Conservation (phyloP, 1,139 yeast species). For the Saccharomyces pastorianus region DNA sequence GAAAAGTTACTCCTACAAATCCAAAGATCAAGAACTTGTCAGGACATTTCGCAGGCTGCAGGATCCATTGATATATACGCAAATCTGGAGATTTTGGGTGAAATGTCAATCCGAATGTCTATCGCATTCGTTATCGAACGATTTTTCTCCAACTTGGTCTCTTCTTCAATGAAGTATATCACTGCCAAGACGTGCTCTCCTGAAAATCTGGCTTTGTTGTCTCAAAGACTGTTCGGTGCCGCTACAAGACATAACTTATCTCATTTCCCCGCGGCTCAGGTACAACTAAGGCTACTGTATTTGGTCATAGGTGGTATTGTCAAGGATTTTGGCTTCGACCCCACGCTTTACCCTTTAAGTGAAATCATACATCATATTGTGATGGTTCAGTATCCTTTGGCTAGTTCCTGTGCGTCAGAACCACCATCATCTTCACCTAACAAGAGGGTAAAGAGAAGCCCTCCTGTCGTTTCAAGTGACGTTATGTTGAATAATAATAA, state of each 20-base stretch:
- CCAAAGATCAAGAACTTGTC: slow-evolving; percentile 60
- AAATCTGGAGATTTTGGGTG: slow-evolving; percentile 51
- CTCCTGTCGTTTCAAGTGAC: background rate
- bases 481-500: background rate
- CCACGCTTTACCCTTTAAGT: slow-evolving; percentile 50
- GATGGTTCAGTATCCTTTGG: slow-evolving; percentile 56
- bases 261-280: slow-evolving; percentile 18
- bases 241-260: slow-evolving; percentile 15
- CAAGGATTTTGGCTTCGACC: slow-evolving; percentile 71
- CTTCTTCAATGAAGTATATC: slow-evolving; percentile 49
- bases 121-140: slow-evolving; percentile 55
- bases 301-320: slow-evolving; percentile 61
- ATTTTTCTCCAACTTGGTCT: slow-evolving; percentile 39
- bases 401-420: slow-evolving; percentile 2
- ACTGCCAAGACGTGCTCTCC: slow-evolving; percentile 40
- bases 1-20: slow-evolving; percentile 39
- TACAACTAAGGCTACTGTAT: slow-evolving; percentile 34
- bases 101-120: slow-evolving; percentile 45
- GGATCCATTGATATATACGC: slow-evolving; percentile 22
- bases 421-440: background rate
- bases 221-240: slow-evolving; percentile 19
- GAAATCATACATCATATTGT: slow-evolving; percentile 58
- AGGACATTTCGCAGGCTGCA: slow-evolving; percentile 40
- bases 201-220: slow-evolving; percentile 17
- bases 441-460: background rate